Conservation (phyloP, 345 rosid genomes). For the Excoecaria agallocha region DNA sequence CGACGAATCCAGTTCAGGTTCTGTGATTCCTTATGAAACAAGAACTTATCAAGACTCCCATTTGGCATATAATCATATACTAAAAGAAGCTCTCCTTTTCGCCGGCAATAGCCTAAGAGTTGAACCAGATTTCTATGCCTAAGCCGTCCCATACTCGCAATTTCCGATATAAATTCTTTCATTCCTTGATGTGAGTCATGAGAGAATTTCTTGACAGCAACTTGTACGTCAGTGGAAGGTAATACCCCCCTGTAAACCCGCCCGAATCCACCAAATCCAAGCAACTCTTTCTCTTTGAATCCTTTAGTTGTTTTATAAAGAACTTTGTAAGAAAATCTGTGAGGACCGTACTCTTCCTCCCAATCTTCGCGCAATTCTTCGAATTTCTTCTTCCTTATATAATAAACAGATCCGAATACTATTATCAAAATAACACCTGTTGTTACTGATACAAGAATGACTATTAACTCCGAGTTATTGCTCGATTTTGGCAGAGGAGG, state of each 20-base stretch:
- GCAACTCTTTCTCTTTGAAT: background rate
- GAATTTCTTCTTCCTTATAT: background rate
- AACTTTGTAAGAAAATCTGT: constrained; percentile 1
- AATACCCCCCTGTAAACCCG: background rate
- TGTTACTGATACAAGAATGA: background rate
- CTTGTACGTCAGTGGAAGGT: background rate
- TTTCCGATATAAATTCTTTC: constrained; percentile 3
- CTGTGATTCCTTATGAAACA: background rate
- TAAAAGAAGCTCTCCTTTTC: constrained; percentile 3
- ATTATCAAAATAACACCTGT: background rate
- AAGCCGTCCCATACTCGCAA: constrained; percentile 4
- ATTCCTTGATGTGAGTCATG: constrained; percentile 7
- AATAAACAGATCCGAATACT: background rate
- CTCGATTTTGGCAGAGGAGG: background rate
- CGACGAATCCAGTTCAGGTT: background rate
- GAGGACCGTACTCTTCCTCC: constrained; percentile 1
- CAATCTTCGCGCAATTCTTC: constrained; percentile 1
- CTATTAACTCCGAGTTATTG: background rate
- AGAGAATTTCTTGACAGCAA: constrained; percentile 1
- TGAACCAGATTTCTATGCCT: constrained; percentile 6
- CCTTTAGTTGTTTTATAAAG: constrained; percentile 7
- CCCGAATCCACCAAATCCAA: background rate
- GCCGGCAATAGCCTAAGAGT: background rate
- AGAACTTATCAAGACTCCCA: constrained; percentile 5
- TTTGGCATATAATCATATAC: constrained; percentile 9